Base-by-base conservation (phyloP, 2,329 filamentous ascomycete genomes). In the Monosporascus sp. region DNA sequence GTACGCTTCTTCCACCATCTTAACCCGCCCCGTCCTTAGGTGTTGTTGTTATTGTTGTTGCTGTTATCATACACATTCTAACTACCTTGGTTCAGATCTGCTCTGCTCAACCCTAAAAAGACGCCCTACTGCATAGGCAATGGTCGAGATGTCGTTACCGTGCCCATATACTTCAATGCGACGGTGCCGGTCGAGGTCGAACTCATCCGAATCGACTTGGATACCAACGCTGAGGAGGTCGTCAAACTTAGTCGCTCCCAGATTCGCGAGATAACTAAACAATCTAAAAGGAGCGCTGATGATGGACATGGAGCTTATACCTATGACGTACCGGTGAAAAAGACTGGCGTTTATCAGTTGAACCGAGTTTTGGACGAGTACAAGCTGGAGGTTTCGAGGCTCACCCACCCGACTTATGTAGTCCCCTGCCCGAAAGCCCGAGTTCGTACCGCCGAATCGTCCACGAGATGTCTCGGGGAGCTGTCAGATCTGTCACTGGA, bases 121-220 rank as follows among this genome's bases (percentile, higher is more conserved):
- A 74, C 79, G n/a, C 81, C 91, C 0, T 94, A 94, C 70, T 99
- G 94, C 70, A 74, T 99, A 48, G 86, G 87, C 53, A 75, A 78
- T 44, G 75, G 81, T 22, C 83, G 79, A 54, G 78, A 79, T 31
- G 75, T 80, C 8, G 81, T 86, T 40, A 77, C 81, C 50, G 75
- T 99, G 31, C 94, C 93, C 1, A 89, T 99, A 46, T 88, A 86
- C 65, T 92, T 99, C 74, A 99, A 99, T 70, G 89, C 96, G 57
- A 97, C 93, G 5, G 84, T 88, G 37, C 95, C 94, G 1, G 86
- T 91, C 59, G 81, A 89, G 54, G 91, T 99, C 56, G 92, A 99
- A 69, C 75, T 99, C n/a, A 69, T 92, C 44, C 89, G 93, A 44
- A 83, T 90, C 60, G 93, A 97, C 67, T 79, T 97, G 37, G 87